These are phyloP conservation scores for Talaromyces verruculosus DNA, from an alignment of 2,329 filamentous ascomycete species.

Conservation along the genomic window DNA sequence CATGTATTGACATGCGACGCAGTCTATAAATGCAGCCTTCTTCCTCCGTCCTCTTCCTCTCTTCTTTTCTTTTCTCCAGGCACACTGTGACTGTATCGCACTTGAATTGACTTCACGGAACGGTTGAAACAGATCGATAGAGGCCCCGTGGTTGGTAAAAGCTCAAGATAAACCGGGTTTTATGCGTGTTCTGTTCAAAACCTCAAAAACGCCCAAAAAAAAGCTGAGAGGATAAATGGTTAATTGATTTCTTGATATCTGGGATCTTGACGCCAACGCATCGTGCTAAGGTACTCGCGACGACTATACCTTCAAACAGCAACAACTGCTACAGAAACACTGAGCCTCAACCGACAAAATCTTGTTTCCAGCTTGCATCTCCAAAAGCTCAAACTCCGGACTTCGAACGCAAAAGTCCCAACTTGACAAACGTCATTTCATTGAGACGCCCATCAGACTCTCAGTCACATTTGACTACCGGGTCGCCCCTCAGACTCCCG, in stretches of 20 bases:
- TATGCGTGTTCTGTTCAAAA: conserved; percentile 20
- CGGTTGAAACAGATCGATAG: conserved; percentile 12
- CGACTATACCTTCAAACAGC: conserved; percentile 16
- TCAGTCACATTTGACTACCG: not conserved
- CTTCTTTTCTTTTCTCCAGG: conserved; percentile 8
- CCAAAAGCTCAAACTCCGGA: conserved; percentile 2
- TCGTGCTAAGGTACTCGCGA: conserved; percentile 11
- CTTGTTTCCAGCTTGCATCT: not conserved
- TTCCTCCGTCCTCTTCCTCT: not conserved
- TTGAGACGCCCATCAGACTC: conserved; percentile 7
- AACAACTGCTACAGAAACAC: conserved; percentile 11
- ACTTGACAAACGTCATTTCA: conserved; percentile 1
- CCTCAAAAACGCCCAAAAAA: conserved; percentile 20
- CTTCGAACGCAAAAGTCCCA: conserved; percentile 2
- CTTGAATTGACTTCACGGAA: conserved; percentile 13
- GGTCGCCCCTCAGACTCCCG: not conserved
- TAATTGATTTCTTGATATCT: conserved; percentile 21
- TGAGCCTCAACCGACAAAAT: not conserved
- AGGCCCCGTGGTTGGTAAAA: conserved; percentile 17
- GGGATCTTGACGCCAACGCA: conserved; percentile 16
- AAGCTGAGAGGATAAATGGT: conserved; percentile 19
- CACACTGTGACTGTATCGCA: conserved; percentile 13
- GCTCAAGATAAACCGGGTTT: conserved; percentile 22
- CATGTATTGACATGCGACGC: not conserved
- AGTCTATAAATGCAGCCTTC: conserved; percentile 10